phyloP scores from a whole-genome alignment of 768 basidiomycete genomes.

The Auricularia sp. region DNA sequence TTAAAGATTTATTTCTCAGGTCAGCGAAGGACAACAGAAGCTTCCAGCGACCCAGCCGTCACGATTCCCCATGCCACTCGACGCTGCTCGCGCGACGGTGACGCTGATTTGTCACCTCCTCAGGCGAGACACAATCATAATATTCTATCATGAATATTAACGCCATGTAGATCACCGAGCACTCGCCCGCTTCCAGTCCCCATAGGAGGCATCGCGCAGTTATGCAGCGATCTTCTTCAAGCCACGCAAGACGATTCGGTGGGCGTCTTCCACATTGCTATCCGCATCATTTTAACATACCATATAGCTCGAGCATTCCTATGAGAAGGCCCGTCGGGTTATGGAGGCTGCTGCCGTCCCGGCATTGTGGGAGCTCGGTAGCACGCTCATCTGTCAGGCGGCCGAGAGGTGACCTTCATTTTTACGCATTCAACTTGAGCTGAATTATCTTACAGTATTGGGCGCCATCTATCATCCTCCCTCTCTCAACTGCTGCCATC shows the following conservation, averaged over 20 bases:
- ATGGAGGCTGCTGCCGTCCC: constrained; percentile 48
- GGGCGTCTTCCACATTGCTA: constrained; percentile 14
- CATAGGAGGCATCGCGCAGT: constrained; percentile 47
- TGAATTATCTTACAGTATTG: constrained; percentile 12
- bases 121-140: constrained; percentile 30
- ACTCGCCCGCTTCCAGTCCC: constrained; percentile 60
- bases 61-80: constrained; percentile 48
- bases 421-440: no score
- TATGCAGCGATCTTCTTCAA: constrained; percentile 39
- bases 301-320: constrained; percentile 36
- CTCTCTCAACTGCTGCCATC: constrained; percentile 40
- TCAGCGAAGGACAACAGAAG: constrained; percentile 11
- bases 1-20: not conserved
- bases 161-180: constrained; percentile 7
- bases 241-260: constrained; percentile 40
- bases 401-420: constrained; percentile 34
- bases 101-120: constrained; percentile 45
- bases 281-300: constrained; percentile 3
- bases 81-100: constrained; percentile 48
- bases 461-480: constrained; percentile 47
- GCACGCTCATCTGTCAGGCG: constrained; percentile 40
- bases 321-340: constrained; percentile 40
- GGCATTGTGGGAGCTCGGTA: constrained; percentile 43
- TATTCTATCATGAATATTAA: not conserved
- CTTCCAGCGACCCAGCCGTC: constrained; percentile 34